Evolutionary conservation across 805 yeast genomes (phyloP), one percentile per base, ranked within the genome.

Genomic region (Candida pseudoglaebosa): DNA sequence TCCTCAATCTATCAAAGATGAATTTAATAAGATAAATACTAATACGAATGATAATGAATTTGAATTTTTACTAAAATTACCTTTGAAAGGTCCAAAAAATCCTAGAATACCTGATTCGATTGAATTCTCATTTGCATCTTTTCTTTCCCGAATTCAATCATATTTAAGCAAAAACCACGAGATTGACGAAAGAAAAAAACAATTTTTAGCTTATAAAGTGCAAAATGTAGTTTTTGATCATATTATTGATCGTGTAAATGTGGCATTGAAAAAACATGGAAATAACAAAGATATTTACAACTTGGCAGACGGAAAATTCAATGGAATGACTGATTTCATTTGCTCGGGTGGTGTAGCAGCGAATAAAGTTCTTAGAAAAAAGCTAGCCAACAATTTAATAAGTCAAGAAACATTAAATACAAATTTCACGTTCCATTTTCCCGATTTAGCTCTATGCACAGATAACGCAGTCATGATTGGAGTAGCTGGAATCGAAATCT

Each of bases 391-490:
- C 1, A 66, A 69, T 3, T 57, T 78, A n/a, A 37, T 59, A 3
- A 52, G 52, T 2, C 40, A 40, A 6, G 20, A 32, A 12, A 28
- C 38, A 19, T 36, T 43, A 12, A 31, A 32, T 20, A 20, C 36
- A 5, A 28, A 36, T 2, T 39, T 58, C n/a, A 48, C 55, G 1
- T 77, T 80, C 33, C 76, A 77, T 46, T 87, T 80, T 50, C 96
- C 97, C 0, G 79, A 77, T 15, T 65, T 80, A 2, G 61, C 71
- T 1, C 64, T 89, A 43, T 93, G 99, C 55, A 88, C 97, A 0
- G 99, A 93, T 54, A 93, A 93, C 58, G 95, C 97, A 0, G 77
- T 88, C 2, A 93, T 93, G 99, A 93, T 93, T 37, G 99, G 96
- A 1, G 87, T 95, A 80, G 95, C 98, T 0, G 99, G 97, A 0